Evolutionary conservation across 257 asterid species (phyloP).

Genomic region (Solanum lycopersicoides): DNA sequence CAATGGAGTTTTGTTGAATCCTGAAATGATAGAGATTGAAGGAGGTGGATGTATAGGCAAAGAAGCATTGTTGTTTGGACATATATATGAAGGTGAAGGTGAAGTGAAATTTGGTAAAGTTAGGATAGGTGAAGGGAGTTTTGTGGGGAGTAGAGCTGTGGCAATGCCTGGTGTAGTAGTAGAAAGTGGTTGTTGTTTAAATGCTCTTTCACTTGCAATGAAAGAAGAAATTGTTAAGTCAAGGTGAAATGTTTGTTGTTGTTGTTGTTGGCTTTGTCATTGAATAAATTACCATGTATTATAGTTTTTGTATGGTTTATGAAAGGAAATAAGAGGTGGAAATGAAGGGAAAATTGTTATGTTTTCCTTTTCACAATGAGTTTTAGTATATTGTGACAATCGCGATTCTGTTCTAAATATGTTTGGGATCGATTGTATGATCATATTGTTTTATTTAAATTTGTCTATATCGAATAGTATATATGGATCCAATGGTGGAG

Average conservation of each 20-base stretch:
- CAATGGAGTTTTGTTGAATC: slow-evolving; percentile 71
- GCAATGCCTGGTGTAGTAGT: slow-evolving; percentile 87
- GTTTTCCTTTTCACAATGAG: not conserved
- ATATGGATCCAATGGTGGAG: not conserved
- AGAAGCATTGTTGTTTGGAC: slow-evolving; percentile 76
- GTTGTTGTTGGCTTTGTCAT: not conserved
- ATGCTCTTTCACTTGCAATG: slow-evolving; percentile 78
- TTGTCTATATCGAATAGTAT: not conserved
- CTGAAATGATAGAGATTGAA: slow-evolving; percentile 78
- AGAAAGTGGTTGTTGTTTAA: slow-evolving; percentile 47
- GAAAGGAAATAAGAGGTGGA: not conserved
- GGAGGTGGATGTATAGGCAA: slow-evolving; percentile 59
- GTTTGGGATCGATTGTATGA: not conserved
- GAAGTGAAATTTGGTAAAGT: slow-evolving; percentile 73
- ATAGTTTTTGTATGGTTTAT: not conserved
- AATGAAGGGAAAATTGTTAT: not conserved
- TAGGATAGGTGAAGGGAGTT: slow-evolving; percentile 58
- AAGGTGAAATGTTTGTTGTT: slow-evolving; percentile 7
- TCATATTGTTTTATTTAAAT: not conserved
- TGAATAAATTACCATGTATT: slow-evolving; percentile 14
- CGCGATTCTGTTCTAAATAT: not conserved
- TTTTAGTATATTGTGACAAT: not conserved
- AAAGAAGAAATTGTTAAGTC: slow-evolving; percentile 55
- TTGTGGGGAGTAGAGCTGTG: slow-evolving; percentile 68
- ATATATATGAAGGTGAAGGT: slow-evolving; percentile 77